Percentiles rank a stretch among this genome's conserved stretches.
Evolutionary conservation across 352 stramenopile species (phyloP).

Genomic region (Nothophytophthora sp.): DNA sequence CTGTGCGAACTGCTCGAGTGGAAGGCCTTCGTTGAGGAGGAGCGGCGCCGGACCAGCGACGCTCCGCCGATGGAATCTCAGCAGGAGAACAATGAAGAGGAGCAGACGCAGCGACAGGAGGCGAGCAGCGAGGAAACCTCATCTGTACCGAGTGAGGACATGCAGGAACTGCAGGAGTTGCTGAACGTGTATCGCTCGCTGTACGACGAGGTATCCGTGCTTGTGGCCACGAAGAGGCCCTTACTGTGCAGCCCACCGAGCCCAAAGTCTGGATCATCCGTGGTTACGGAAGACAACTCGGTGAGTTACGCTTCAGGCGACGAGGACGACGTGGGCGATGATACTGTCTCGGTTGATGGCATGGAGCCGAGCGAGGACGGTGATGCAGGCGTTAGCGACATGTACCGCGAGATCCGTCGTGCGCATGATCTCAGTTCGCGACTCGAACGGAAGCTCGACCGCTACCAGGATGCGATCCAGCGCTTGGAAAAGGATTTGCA

Average conservation of each 20-base stretch:
- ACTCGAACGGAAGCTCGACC: constrained; percentile 70
- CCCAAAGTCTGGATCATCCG: constrained; percentile 61
- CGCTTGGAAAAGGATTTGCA: constrained; percentile 67
- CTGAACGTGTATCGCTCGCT: constrained; percentile 72
- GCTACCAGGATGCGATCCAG: constrained; percentile 72
- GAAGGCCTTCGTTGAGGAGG: constrained; percentile 64
- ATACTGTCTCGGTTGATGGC: constrained; percentile 32
- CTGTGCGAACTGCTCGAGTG: constrained; percentile 74
- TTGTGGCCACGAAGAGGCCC: constrained; percentile 57
- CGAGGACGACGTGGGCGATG: constrained; percentile 40
- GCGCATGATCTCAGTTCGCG: constrained; percentile 56
- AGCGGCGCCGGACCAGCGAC: constrained; percentile 38
- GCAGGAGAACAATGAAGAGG: constrained; percentile 22
- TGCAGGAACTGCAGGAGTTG: constrained; percentile 55
- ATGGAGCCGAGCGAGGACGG: constrained; percentile 37
- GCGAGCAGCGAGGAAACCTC: constrained; percentile 20
- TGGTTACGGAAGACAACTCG: constrained; percentile 66
- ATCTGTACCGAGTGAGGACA: constrained; percentile 32
- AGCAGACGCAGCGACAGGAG: constrained; percentile 6
- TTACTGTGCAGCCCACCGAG: constrained; percentile 45
- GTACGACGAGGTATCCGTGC: constrained; percentile 58
- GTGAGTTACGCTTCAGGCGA: constrained; percentile 62
- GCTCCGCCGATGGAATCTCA: constrained; percentile 14
- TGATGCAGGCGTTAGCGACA: constrained; percentile 27
- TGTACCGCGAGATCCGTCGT: constrained; percentile 60